Percentiles rank a stretch among this genome's conserved stretches.
phyloP scores from a whole-genome alignment of 139 green algal genomes.

The Zygnema cylindricum region DNA sequence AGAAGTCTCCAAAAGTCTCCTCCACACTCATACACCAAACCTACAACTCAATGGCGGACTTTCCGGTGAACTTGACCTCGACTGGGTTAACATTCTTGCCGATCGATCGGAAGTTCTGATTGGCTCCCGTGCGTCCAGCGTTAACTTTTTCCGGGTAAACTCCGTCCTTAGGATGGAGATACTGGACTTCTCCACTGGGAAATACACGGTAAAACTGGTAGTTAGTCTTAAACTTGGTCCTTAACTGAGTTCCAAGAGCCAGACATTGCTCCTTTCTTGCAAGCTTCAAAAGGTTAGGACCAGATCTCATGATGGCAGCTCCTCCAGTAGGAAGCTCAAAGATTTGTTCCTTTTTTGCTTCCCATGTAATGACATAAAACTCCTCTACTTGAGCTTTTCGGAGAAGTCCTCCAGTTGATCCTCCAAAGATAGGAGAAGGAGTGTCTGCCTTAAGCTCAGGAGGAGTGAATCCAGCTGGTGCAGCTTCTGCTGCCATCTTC shows the following conservation, averaged over 20 bases:
- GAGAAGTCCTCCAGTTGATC: slow-evolving; percentile 94
- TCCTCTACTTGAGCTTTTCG: slow-evolving; percentile 81
- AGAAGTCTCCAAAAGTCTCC: too few relatives aligned
- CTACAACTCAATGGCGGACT: slow-evolving; percentile 68
- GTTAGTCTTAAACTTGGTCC: slow-evolving; percentile 97
- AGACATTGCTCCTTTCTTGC: slow-evolving; percentile 99
- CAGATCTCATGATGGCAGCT: slow-evolving; percentile 96
- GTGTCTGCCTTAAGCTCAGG: slow-evolving; percentile 89
- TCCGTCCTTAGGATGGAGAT: slow-evolving; percentile 98
- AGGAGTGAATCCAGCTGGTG: slow-evolving; percentile 70
- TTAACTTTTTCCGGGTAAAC: slow-evolving; percentile 99
- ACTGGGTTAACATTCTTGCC: slow-evolving; percentile 93
- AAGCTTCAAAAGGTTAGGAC: slow-evolving; percentile 99
- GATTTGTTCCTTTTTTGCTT: slow-evolving; percentile 95
- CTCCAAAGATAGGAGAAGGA: slow-evolving; percentile 96
- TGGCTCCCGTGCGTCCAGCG: slow-evolving; percentile 81
- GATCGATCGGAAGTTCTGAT: slow-evolving; percentile 92
- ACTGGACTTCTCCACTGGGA: slow-evolving; percentile 92
- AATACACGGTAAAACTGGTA: slow-evolving; percentile 86
- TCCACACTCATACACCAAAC: too few relatives aligned
- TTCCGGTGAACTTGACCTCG: slow-evolving; percentile 91
- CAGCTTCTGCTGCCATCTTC: slow-evolving; percentile 33
- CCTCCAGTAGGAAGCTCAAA: slow-evolving; percentile 99
- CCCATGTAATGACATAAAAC: slow-evolving; percentile 66
- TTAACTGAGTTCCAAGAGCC: slow-evolving; percentile 90